Base-by-base conservation (phyloP, 139 green algal genomes). In the Pleodorina starrii region DNA sequence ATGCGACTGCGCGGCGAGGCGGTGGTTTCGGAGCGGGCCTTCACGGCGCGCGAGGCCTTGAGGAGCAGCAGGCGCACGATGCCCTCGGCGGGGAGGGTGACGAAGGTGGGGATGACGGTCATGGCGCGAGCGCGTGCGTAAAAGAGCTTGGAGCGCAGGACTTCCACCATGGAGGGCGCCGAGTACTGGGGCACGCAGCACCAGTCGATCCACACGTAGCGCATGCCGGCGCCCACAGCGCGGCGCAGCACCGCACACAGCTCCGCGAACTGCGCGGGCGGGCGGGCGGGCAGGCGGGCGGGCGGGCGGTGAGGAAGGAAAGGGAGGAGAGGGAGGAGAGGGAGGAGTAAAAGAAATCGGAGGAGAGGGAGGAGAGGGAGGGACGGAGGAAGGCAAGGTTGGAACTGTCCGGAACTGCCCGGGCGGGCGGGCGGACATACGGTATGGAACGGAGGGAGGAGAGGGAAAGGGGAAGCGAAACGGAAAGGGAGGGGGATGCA, bases 111-210 rank as follows among this genome's bases (percentile, higher is more conserved):
- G 5, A 87, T 43, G 14, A 86, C 40, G 4, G 27, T 44, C 77
- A 71, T 69, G 35, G 76, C 50, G 32, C 76, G 76, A 35, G 76
- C 76, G 40, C 48, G 48, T 29, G 48, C 76, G 32, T 69, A 84
- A 10, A 84, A 69, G 2, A 43, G 29, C 81, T 87, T 87, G 40
- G 25, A 50, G 12, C 81, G 81, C 81, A 87, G 59, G 27, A 87
- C 81, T 42, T 87, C 81, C 51, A 87, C 60, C 60, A 87, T 87
- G 60, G 60, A 12, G 4, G 40, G 10, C 3, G 36, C 19, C 17
- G 32, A 36, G 81, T 87, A 87, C 63, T 87, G 81, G 14, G 81
- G 81, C 27, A 87, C 81, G 23, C 81, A 87, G 81, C 60, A 78
- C 81, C 81, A 87, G 81, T 87, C 81, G 16, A 87, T 66, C 81